phyloP scores from a whole-genome alignment of 2,329 filamentous ascomycete genomes.

The Paecilomyces formosus region DNA sequence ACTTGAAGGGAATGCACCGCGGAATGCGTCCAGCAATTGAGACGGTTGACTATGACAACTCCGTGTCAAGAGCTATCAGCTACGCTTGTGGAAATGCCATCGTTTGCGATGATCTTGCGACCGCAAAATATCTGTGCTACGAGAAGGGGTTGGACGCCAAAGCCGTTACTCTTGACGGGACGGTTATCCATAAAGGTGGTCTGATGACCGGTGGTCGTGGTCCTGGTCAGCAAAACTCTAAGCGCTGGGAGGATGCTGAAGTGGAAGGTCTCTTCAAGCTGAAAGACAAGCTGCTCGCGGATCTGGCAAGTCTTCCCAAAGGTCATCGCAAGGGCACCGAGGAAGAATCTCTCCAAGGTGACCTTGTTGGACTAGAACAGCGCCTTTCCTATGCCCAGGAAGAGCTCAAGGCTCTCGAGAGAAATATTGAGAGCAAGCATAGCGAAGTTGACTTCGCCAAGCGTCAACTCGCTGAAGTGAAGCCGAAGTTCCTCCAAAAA shows the following conservation, averaged over 20 bases:
- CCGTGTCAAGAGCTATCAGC: constrained; percentile 83
- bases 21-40: constrained; percentile 86
- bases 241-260: constrained; percentile 83
- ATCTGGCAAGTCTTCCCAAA: constrained; percentile 73
- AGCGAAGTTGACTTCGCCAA: constrained; percentile 70
- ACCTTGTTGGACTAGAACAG: constrained; percentile 72
- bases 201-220: constrained; percentile 93
- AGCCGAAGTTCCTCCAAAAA: constrained; percentile 72
- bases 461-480: constrained; percentile 64
- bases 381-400: constrained; percentile 63
- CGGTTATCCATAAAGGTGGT: constrained; percentile 91
- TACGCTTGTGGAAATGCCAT: constrained; percentile 94
- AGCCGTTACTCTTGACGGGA: constrained; percentile 90
- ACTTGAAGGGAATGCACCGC: constrained; percentile 79
- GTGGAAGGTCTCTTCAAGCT: constrained; percentile 75
- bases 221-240: constrained; percentile 64
- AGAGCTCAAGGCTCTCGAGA: constrained; percentile 69
- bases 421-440: constrained; percentile 77
- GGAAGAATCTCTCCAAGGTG: constrained; percentile 73
- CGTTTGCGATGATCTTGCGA: constrained; percentile 79
- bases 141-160: constrained; percentile 80
- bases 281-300: constrained; percentile 66
- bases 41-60: constrained; percentile 86
- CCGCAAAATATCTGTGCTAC: constrained; percentile 86
- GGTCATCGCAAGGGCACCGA: constrained; percentile 66